Evolutionary conservation across 1,284 basidiomycete species (phyloP).

Genomic region (Cutaneotrichosporon curvatum): DNA sequence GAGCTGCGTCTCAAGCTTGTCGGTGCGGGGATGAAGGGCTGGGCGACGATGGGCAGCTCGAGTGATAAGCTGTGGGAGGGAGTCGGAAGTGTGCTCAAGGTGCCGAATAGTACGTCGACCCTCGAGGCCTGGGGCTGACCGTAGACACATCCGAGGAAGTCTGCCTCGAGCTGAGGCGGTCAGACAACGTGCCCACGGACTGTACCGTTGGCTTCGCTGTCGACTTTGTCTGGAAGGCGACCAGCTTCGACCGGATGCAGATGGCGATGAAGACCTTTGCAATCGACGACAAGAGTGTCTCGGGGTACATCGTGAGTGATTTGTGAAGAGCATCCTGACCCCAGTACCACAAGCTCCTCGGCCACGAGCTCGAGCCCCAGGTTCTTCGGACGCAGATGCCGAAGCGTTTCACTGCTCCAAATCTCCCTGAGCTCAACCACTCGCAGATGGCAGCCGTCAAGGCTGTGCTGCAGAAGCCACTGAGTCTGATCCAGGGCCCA

Average conservation of each 20-base stretch:
- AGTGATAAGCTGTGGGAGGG: slow-evolving; percentile 68
- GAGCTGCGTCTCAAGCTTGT: slow-evolving; percentile 85
- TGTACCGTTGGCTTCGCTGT: slow-evolving; percentile 91
- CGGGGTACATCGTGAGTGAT: slow-evolving; percentile 81
- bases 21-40: slow-evolving; percentile 63
- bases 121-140: background rate
- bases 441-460: slow-evolving; percentile 99
- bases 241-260: slow-evolving; percentile 98
- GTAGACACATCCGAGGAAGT: slow-evolving; percentile 96
- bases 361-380: slow-evolving; percentile 90
- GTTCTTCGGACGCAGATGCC: slow-evolving; percentile 65
- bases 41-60: slow-evolving; percentile 18
- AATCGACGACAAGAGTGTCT: slow-evolving; percentile 97
- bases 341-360: slow-evolving; percentile 94
- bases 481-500: slow-evolving; percentile 95
- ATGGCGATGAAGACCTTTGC: slow-evolving; percentile 99
- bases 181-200: slow-evolving; percentile 91
- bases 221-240: slow-evolving; percentile 99
- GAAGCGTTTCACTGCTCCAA: slow-evolving; percentile 79
- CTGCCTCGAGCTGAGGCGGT: slow-evolving; percentile 79
- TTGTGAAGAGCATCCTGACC: slow-evolving; percentile 2
- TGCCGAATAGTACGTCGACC: slow-evolving; percentile 84
- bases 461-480: slow-evolving; percentile 95
- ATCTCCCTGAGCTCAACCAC: slow-evolving; percentile 95
- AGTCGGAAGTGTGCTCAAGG: slow-evolving; percentile 95